Percentiles rank a stretch among this genome's conserved stretches.
Conservation (phyloP, 352 stramenopile species). For the Plasmopara halstedii region DNA sequence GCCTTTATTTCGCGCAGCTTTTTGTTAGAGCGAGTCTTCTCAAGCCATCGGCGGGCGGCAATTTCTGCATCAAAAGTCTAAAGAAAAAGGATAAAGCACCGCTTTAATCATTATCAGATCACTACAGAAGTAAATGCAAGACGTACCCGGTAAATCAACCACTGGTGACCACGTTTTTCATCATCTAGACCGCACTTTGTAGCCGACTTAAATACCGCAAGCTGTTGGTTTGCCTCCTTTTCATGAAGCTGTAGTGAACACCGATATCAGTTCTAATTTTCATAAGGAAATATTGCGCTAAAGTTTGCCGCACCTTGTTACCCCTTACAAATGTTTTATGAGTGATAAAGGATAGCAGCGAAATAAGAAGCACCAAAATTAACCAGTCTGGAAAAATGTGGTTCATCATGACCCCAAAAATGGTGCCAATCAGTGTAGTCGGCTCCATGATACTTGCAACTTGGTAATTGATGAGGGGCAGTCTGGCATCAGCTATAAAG, state of each 20-base stretch:
- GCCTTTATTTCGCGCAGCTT: slow-evolving; percentile 29
- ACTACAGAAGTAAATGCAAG: neutral
- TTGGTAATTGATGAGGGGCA: slow-evolving; percentile 96
- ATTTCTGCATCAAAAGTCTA: slow-evolving; percentile 63
- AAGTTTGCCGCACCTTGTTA: slow-evolving; percentile 29
- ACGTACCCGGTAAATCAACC: slow-evolving; percentile 63
- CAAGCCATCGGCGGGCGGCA: slow-evolving; percentile 53
- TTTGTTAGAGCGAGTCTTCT: slow-evolving; percentile 51
- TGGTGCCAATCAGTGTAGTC: slow-evolving; percentile 69
- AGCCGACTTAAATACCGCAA: slow-evolving; percentile 38
- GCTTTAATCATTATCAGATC: neutral
- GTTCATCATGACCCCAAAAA: slow-evolving; percentile 83
- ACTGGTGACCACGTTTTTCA: slow-evolving; percentile 37
- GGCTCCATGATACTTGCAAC: slow-evolving; percentile 99
- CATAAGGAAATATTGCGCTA: neutral
- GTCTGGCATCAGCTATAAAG: slow-evolving; percentile 54
- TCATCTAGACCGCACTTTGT: slow-evolving; percentile 39
- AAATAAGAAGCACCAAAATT: slow-evolving; percentile 68
- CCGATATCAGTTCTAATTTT: neutral
- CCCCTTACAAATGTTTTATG: slow-evolving; percentile 71
- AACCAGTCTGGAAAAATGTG: slow-evolving; percentile 78
- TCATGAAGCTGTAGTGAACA: slow-evolving; percentile 32
- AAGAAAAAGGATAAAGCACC: neutral
- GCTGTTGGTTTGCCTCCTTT: slow-evolving; percentile 45
- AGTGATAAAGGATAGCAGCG: slow-evolving; percentile 67